These are phyloP conservation scores for Penicillium concentricum DNA, from an alignment of 2,329 filamentous ascomycete species.

Conservation along the genomic window DNA sequence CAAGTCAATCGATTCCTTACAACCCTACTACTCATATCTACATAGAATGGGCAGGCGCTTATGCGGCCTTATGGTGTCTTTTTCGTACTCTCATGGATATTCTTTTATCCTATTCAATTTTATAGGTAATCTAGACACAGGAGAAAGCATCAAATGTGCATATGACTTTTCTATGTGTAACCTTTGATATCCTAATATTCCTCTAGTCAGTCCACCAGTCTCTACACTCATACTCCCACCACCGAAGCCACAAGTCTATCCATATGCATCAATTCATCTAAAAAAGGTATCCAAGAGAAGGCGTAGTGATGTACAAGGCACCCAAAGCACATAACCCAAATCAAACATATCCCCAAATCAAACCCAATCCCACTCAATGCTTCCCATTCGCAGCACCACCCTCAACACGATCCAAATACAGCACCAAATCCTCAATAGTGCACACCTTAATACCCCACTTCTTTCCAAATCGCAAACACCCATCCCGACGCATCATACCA, in stretches of 20 bases:
- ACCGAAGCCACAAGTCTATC: neutral
- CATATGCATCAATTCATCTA: constrained; percentile 16
- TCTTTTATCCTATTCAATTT: no score
- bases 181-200: no score
- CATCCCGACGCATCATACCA: constrained; percentile 92
- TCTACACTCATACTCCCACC: neutral
- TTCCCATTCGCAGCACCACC: constrained; percentile 46
- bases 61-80: no score
- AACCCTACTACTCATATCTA: neutral
- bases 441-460: constrained; percentile 89
- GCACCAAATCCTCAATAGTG: constrained; percentile 88
- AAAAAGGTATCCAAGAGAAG: constrained; percentile 12
- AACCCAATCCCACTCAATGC: constrained; percentile 23
- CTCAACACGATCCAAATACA: constrained; percentile 74
- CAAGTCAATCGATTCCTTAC: neutral
- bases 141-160: no score
- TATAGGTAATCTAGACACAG: no score
- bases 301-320: constrained; percentile 14
- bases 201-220: neutral
- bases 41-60: no score
- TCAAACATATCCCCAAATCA: neutral
- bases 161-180: no score
- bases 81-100: neutral
- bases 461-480: constrained; percentile 81
- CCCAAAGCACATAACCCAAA: constrained; percentile 8